Evolutionary conservation across 208 protist species (phyloP).

Genomic region (Strigomonas culicis): DNA sequence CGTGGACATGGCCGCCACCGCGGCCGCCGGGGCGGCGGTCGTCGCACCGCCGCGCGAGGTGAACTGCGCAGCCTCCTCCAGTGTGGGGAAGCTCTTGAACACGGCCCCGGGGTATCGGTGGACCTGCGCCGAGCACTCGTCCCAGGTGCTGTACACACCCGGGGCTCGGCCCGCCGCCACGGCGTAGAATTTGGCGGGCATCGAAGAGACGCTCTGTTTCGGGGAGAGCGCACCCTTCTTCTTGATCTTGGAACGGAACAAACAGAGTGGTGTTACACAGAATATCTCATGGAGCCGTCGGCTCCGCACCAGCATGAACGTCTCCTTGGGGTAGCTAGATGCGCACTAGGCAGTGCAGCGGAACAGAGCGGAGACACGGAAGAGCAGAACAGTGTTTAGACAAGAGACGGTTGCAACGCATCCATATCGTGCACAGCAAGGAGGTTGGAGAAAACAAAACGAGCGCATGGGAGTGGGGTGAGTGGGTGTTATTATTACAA

Average conservation of each 20-base stretch:
- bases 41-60: not conserved
- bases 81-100: slow-evolving; percentile 72
- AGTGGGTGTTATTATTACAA: not conserved
- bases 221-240: not conserved
- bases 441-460: not conserved
- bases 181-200: slow-evolving; percentile 54
- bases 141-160: slow-evolving; percentile 80
- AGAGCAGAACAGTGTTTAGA: not conserved
- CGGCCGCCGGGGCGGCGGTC: not conserved
- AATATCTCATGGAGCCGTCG: not conserved
- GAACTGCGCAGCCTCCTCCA: slow-evolving; percentile 44
- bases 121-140: slow-evolving; percentile 66
- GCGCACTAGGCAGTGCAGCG: not conserved
- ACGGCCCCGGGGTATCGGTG: slow-evolving; percentile 45
- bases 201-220: not conserved
- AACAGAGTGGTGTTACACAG: not conserved
- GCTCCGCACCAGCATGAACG: no score
- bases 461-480: not conserved
- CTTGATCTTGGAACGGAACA: not conserved
- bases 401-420: not conserved
- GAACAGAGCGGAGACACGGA: not conserved
- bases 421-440: not conserved
- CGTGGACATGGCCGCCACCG: not conserved
- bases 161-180: slow-evolving; percentile 54
- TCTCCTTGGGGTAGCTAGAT: no score